Evolutionary conservation across 768 basidiomycete genomes (phyloP).

Genomic region (Lyophyllum semitale): DNA sequence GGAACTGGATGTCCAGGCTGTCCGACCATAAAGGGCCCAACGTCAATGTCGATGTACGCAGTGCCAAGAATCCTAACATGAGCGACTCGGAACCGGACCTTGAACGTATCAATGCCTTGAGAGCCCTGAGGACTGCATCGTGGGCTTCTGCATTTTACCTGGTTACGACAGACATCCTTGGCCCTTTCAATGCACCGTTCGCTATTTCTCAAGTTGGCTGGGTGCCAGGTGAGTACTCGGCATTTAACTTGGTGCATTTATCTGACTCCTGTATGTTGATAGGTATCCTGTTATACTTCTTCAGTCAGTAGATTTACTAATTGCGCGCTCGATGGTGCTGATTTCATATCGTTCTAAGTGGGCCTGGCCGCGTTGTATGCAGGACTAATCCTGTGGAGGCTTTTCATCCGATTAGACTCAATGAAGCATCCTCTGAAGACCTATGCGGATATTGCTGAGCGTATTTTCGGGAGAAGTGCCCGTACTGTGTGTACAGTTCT

Average conservation of each 20-base stretch:
- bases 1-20: constrained; percentile 24
- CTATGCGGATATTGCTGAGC: constrained; percentile 58
- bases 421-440: constrained; percentile 52
- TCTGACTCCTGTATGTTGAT: background rate
- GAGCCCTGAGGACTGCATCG: constrained; percentile 47
- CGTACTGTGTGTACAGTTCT: constrained; percentile 48
- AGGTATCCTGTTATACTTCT: constrained; percentile 43
- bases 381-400: constrained; percentile 55
- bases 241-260: background rate
- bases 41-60: constrained; percentile 30
- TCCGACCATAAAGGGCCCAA: constrained; percentile 33
- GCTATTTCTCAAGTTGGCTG: constrained; percentile 65
- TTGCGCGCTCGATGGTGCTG: background rate
- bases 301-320: constrained; percentile 32
- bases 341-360: constrained; percentile 29
- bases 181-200: constrained; percentile 61
- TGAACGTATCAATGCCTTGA: constrained; percentile 40
- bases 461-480: constrained; percentile 52
- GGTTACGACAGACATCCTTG: constrained; percentile 64
- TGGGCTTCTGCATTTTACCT: constrained; percentile 57
- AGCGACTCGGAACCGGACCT: constrained; percentile 28
- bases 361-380: constrained; percentile 55
- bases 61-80: constrained; percentile 15
- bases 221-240: constrained; percentile 50
- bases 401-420: constrained; percentile 60